These are phyloP conservation scores for Sugiyamaella lignohabitans DNA, from an alignment of 805 yeast species.

Conservation along the genomic window DNA sequence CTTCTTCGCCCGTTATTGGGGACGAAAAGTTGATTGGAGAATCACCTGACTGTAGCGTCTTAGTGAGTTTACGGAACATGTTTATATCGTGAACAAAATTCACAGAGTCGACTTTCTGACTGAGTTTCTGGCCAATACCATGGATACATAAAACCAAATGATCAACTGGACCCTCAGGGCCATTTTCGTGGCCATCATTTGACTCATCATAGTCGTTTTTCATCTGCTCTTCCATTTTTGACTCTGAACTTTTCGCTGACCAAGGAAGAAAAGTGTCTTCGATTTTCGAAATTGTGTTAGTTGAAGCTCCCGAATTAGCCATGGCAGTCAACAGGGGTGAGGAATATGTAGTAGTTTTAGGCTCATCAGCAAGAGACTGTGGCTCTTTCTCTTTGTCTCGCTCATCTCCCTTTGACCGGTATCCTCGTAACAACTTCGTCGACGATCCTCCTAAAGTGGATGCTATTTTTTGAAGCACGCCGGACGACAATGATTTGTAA, in stretches of 20 bases:
- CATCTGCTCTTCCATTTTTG: slow-evolving; percentile 22
- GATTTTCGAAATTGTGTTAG: background rate
- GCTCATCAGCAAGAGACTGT: background rate
- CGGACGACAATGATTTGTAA: slow-evolving; percentile 1
- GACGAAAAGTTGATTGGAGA: background rate
- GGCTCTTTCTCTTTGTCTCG: slow-evolving; percentile 17
- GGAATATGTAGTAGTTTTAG: background rate
- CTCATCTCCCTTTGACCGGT: slow-evolving; percentile 12
- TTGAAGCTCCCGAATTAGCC: background rate
- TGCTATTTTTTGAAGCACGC: slow-evolving; percentile 4
- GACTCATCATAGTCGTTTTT: slow-evolving; percentile 22
- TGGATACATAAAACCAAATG: slow-evolving; percentile 83
- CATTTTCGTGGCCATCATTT: background rate
- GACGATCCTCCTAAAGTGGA: slow-evolving; percentile 2
- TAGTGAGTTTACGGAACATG: slow-evolving; percentile 36
- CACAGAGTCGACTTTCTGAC: slow-evolving; percentile 68
- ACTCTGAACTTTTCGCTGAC: slow-evolving; percentile 1
- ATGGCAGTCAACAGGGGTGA: background rate
- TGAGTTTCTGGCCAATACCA: slow-evolving; percentile 89
- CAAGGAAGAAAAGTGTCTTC: slow-evolving; percentile 3
- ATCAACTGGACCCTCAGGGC: slow-evolving; percentile 35
- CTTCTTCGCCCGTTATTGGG: background rate
- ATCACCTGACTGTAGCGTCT: background rate
- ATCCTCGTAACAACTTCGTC: slow-evolving; percentile 25
- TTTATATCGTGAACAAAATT: slow-evolving; percentile 84